Evolutionary conservation across 306 rosid genomes (phyloP).

Genomic region (Vicia villosa): DNA sequence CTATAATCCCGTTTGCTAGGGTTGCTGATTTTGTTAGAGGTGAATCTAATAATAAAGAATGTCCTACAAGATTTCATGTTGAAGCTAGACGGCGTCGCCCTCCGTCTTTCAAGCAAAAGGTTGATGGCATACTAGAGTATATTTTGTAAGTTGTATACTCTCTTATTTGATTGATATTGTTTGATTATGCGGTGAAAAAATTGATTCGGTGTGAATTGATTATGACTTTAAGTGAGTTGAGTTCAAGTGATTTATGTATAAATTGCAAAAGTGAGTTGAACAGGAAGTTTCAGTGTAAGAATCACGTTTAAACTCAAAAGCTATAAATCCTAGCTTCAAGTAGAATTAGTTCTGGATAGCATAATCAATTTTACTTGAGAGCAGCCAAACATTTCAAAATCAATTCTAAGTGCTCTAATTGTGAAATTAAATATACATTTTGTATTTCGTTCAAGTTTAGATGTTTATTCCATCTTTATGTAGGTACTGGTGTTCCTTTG

Average conservation of each 20-base stretch:
- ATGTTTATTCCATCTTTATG: slow-evolving; percentile 34
- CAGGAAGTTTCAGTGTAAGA: too few species aligned
- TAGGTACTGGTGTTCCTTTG: slow-evolving; percentile 99
- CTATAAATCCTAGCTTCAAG: too few species aligned
- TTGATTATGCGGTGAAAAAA: neutral
- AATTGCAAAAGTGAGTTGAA: too few species aligned
- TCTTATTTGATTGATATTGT: neutral
- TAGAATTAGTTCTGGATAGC: too few species aligned
- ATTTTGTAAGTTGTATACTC: slow-evolving; percentile 65
- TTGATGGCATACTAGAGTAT: slow-evolving; percentile 91
- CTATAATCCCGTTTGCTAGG: slow-evolving; percentile 83
- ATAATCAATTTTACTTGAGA: too few species aligned
- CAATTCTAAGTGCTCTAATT: too few species aligned
- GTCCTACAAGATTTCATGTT: slow-evolving; percentile 89
- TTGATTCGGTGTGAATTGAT: too few species aligned
- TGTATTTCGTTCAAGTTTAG: slow-evolving; percentile 6
- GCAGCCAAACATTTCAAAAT: too few species aligned
- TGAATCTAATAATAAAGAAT: slow-evolving; percentile 72
- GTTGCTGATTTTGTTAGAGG: slow-evolving; percentile 91
- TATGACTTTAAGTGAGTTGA: too few species aligned
- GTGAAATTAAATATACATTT: neutral
- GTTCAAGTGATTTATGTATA: too few species aligned
- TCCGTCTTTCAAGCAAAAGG: slow-evolving; percentile 75
- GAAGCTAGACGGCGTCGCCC: slow-evolving; percentile 77
- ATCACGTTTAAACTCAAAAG: too few species aligned